Conservation (phyloP, 169 alveolate species). For the Cryptosporidium tyzzeri region DNA sequence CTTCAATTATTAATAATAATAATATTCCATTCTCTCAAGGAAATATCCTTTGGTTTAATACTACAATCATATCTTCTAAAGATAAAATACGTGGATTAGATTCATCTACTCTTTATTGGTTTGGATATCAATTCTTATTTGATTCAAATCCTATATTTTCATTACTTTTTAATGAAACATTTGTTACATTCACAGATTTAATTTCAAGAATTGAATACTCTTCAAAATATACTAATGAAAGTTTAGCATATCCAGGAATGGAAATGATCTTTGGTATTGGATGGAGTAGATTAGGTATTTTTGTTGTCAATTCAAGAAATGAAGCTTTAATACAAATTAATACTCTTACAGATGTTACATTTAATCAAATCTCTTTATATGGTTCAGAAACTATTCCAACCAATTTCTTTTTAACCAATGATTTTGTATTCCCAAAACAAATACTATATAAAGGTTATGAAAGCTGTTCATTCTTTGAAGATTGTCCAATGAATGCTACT, state of each 20-base stretch:
- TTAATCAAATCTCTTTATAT: slow-evolving; percentile 2
- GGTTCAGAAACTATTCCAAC: not conserved
- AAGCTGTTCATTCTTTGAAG: slow-evolving; percentile 49
- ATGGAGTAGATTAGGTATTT: slow-evolving; percentile 63
- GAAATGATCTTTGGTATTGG: slow-evolving; percentile 16
- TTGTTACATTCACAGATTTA: slow-evolving; percentile 5
- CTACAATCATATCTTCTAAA: not conserved
- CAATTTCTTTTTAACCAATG: slow-evolving; percentile 4
- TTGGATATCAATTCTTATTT: slow-evolving; percentile 25
- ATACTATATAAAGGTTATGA: slow-evolving; percentile 45
- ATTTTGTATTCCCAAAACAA: slow-evolving; percentile 36
- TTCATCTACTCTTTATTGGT: slow-evolving; percentile 26
- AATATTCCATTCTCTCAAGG: slow-evolving; percentile 25
- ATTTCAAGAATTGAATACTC: not conserved
- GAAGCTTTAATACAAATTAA: slow-evolving; percentile 39
- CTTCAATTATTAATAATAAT: not conserved
- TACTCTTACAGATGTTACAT: slow-evolving; percentile 29
- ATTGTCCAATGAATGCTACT: slow-evolving; percentile 36
- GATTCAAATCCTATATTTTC: slow-evolving; percentile 31
- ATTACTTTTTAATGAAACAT: slow-evolving; percentile 25
- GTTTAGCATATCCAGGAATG: slow-evolving; percentile 21
- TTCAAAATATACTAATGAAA: slow-evolving; percentile 37
- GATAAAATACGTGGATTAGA: slow-evolving; percentile 24
- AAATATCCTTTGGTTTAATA: slow-evolving; percentile 34
- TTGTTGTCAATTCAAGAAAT: slow-evolving; percentile 2